Evolutionary conservation across 2,329 filamentous ascomycete genomes (phyloP), one percentile per base, ranked within the genome.

Genomic region (Diaporthe sp.): DNA sequence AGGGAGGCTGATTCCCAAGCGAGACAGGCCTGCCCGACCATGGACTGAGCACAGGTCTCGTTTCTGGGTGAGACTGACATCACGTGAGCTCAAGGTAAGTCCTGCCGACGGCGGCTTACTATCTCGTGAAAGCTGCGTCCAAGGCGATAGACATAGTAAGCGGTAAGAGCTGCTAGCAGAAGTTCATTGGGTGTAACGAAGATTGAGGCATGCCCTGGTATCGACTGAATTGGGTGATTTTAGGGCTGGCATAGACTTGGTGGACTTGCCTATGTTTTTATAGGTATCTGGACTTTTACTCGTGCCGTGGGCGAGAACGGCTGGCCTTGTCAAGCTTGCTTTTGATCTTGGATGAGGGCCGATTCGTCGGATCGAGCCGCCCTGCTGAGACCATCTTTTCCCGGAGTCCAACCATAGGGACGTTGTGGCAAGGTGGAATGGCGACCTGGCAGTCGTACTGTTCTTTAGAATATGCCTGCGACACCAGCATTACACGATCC

Each of bases 11-110:
- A 68, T 53, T 51, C 37, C 47, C 30, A 50, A 22, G 42, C 19
- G 44, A 50, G 61, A 50, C 61, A 50, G 61, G 61, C 44, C 61
- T 47, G 58, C 37, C 58, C 32, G 37, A 51, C 9, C 10, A 27
- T 39, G 25, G 19, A 15, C 19, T 42, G 17, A 30, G 58, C 8
- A 25, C 30, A 42, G 50, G 42, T 66, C 42, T 66, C 15, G 19
- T 47, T 50, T 65, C 42, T 10, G 6, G 27, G 10, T 47, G 50
- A 66, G 61, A 66, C 32, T 4, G n/a, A 25, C 47, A 68, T 68
- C 63, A 68, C 63, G 63, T 68, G 63, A 68, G 63, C 63, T 27
- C 7, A 8, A 51, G 63, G 32, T 51, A 51, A 37, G 32, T 50
- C 42, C 39, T 25, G 19, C 44, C 61, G 61, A 66, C 44, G 27